phyloP scores from a whole-genome alignment of 331 rosid species.

The Acacia pycnantha region DNA sequence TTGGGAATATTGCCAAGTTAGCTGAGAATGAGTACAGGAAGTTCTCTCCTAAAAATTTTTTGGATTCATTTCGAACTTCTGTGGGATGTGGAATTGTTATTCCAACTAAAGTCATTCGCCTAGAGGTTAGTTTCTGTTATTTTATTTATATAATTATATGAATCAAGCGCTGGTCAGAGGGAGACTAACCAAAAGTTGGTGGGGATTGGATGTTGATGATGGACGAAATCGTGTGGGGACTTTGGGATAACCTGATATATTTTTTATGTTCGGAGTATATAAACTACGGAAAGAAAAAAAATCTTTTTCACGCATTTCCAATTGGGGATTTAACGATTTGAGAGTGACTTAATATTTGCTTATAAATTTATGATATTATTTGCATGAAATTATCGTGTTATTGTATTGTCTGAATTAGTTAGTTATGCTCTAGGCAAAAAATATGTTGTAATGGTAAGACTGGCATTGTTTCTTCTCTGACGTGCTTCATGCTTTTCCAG shows the following conservation, averaged over 20 bases:
- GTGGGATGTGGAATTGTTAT: constrained; percentile 87
- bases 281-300: background rate
- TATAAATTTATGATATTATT: background rate
- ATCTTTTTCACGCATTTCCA: background rate
- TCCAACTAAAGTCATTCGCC: constrained; percentile 81
- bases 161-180: background rate
- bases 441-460: background rate
- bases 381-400: constrained; percentile 7
- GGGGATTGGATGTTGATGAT: background rate
- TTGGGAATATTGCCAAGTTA: constrained; percentile 78
- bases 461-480: constrained; percentile 22
- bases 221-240: background rate
- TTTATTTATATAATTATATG: background rate
- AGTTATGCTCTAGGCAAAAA: constrained; percentile 7
- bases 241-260: constrained; percentile 23
- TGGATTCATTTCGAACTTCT: constrained; percentile 73
- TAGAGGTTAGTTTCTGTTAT: constrained; percentile 68
- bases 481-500: constrained; percentile 47
- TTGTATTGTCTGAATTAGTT: constrained; percentile 5
- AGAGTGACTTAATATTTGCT: background rate
- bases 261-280: background rate
- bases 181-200: constrained; percentile 4
- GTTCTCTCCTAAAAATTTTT: constrained; percentile 59
- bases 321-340: background rate
- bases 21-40: constrained; percentile 69